phyloP scores from a whole-genome alignment of 2,329 filamentous ascomycete species.

The Talaromyces rugulosus region DNA sequence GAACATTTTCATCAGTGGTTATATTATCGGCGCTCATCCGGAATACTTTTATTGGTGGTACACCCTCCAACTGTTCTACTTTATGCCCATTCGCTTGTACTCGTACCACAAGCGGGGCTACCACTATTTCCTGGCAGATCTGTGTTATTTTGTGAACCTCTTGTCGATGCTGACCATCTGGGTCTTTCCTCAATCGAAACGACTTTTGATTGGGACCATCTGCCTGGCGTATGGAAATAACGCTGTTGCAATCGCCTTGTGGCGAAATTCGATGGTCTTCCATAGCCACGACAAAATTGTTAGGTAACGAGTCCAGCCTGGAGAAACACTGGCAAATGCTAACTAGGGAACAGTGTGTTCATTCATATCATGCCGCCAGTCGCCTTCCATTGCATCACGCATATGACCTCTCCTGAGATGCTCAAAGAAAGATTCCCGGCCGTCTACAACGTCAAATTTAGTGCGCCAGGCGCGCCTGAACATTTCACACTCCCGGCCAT shows the following conservation, averaged over 20 bases:
- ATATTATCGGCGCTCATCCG: slow-evolving; percentile 80
- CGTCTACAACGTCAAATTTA: slow-evolving; percentile 73
- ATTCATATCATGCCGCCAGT: slow-evolving; percentile 99
- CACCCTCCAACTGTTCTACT: slow-evolving; percentile 79
- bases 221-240: slow-evolving; percentile 96
- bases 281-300: slow-evolving; percentile 98
- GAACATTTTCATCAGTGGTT: slow-evolving; percentile 96
- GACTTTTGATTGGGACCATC: slow-evolving; percentile 86
- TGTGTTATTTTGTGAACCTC: slow-evolving; percentile 98
- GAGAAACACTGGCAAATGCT: background rate
- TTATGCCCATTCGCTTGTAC: slow-evolving; percentile 93
- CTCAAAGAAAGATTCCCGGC: slow-evolving; percentile 75
- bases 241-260: slow-evolving; percentile 96
- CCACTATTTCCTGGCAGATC: slow-evolving; percentile 93
- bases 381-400: slow-evolving; percentile 86
- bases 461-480: slow-evolving; percentile 64
- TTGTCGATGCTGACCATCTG: slow-evolving; percentile 78
- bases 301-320: slow-evolving; percentile 47
- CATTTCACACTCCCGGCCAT: slow-evolving; percentile 79
- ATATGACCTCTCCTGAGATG: slow-evolving; percentile 64
- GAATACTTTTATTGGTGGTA: slow-evolving; percentile 93
- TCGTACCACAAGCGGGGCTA: slow-evolving; percentile 88
- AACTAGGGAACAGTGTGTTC: slow-evolving; percentile 61
- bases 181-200: slow-evolving; percentile 85
- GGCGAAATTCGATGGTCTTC: slow-evolving; percentile 97